Percentiles rank a stretch among this genome's conserved stretches.
These are phyloP conservation scores for Pyrenula massariospora DNA, from an alignment of 495 filamentous ascomycete genomes.

Conservation along the genomic window DNA sequence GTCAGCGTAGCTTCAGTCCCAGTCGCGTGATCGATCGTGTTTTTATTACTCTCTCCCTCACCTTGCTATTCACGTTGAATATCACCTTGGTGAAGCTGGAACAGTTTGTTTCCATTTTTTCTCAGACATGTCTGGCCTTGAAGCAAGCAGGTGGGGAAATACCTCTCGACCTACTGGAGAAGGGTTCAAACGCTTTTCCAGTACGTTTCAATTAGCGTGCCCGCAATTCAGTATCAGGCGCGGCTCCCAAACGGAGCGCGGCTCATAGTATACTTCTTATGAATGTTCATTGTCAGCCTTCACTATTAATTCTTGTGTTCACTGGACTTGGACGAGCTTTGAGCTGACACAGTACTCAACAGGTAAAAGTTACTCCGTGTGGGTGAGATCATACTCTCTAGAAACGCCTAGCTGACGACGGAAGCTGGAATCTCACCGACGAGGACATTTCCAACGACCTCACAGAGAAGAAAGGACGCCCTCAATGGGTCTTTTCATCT, in stretches of 20 bases:
- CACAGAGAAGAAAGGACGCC: slow-evolving; percentile 43
- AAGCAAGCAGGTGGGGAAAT: slow-evolving; percentile 18
- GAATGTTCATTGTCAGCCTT: no score
- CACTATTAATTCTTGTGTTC: no score
- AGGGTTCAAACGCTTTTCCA: slow-evolving; percentile 4
- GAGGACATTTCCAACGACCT: slow-evolving; percentile 53
- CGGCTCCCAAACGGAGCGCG: no score
- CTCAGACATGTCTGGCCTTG: slow-evolving; percentile 7
- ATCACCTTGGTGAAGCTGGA: neutral
- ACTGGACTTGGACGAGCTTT: no score
- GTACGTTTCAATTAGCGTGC: no score
- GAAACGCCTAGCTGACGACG: neutral
- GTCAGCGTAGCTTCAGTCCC: neutral
- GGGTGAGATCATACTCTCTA: no score
- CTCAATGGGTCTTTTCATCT: slow-evolving; percentile 72
- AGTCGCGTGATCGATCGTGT: neutral
- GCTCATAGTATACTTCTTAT: no score
- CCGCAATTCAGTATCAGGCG: no score
- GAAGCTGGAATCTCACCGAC: slow-evolving; percentile 37
- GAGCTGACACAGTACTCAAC: no score
- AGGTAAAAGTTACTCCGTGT: no score
- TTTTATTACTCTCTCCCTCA: neutral
- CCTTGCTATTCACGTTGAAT: no score
- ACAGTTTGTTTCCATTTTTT: slow-evolving; percentile 3
- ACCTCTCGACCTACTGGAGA: slow-evolving; percentile 6